Evolutionary conservation across 257 asterid species (phyloP).

Genomic region (Catharanthus roseus): DNA sequence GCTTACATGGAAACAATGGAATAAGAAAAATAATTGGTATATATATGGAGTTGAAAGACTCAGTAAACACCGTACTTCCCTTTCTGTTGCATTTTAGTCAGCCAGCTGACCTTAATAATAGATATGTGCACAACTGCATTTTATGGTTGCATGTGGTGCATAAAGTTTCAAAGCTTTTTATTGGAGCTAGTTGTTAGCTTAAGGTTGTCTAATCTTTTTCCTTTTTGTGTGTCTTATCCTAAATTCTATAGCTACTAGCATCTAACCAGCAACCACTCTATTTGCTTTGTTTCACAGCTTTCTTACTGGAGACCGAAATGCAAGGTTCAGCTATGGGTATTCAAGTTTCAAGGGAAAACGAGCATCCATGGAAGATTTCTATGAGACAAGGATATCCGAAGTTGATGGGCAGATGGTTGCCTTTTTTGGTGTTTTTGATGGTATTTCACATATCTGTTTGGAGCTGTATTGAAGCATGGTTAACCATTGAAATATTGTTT

Average conservation of each 20-base stretch:
- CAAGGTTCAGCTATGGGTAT: conserved; percentile 66
- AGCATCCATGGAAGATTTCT: conserved; percentile 77
- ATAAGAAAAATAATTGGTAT: no score
- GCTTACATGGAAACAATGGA: background rate
- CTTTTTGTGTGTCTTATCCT: background rate
- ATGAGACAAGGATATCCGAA: conserved; percentile 58
- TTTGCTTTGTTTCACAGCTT: conserved; percentile 32
- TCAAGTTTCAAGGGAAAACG: conserved; percentile 74
- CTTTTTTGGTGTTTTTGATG: conserved; percentile 74
- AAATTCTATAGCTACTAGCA: background rate
- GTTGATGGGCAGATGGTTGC: conserved; percentile 79
- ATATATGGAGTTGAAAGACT: background rate
- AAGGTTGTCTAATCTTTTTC: background rate
- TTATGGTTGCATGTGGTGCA: background rate
- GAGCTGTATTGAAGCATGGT: background rate
- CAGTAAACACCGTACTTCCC: background rate
- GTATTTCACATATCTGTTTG: conserved; percentile 21
- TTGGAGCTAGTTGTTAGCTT: background rate
- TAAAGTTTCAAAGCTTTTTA: background rate
- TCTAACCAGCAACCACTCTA: conserved; percentile 7
- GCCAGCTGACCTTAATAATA: background rate
- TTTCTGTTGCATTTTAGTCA: background rate
- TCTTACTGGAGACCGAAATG: conserved; percentile 39
- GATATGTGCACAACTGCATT: background rate
- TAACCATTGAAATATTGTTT: background rate